A percentile compares a stretch with the other conserved stretches of the same genome.
Evolutionary conservation across 2,329 filamentous ascomycete genomes (phyloP).

Genomic region (Pyrenophora teres): DNA sequence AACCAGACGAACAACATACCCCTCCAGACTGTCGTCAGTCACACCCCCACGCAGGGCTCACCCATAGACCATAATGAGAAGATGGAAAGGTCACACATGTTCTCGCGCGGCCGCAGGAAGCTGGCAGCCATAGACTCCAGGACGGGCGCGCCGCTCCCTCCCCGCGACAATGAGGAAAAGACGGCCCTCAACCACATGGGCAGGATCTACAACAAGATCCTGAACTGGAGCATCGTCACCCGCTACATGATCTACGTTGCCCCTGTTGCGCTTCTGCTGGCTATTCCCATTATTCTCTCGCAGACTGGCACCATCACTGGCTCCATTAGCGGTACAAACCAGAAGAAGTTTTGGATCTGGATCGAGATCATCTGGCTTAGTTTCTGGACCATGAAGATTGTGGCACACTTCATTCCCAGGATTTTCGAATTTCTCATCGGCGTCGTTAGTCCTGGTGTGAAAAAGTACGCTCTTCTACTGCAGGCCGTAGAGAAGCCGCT

Average conservation of each 20-base stretch:
- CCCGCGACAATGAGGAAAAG: constrained; percentile 56
- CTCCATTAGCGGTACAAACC: constrained; percentile 59
- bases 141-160: constrained; percentile 28
- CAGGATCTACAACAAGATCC: constrained; percentile 63
- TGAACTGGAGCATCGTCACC: constrained; percentile 66
- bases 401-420: constrained; percentile 62
- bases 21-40: constrained; percentile 59
- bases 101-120: constrained; percentile 45
- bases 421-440: constrained; percentile 66
- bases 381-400: constrained; percentile 65
- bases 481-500: constrained; percentile 64
- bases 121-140: constrained; percentile 36
- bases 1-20: constrained; percentile 64
- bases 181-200: constrained; percentile 62
- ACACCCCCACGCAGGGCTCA: constrained; percentile 46
- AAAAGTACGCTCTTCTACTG: constrained; percentile 66
- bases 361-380: constrained; percentile 67
- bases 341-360: constrained; percentile 68
- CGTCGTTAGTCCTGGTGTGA: constrained; percentile 66
- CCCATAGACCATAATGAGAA: constrained; percentile 36
- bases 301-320: constrained; percentile 50
- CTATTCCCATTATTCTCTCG: constrained; percentile 67
- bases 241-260: constrained; percentile 67
- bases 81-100: constrained; percentile 48
- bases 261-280: constrained; percentile 62